Evolutionary conservation across 345 rosid species (phyloP).

Genomic region (Sapria himalayana): DNA sequence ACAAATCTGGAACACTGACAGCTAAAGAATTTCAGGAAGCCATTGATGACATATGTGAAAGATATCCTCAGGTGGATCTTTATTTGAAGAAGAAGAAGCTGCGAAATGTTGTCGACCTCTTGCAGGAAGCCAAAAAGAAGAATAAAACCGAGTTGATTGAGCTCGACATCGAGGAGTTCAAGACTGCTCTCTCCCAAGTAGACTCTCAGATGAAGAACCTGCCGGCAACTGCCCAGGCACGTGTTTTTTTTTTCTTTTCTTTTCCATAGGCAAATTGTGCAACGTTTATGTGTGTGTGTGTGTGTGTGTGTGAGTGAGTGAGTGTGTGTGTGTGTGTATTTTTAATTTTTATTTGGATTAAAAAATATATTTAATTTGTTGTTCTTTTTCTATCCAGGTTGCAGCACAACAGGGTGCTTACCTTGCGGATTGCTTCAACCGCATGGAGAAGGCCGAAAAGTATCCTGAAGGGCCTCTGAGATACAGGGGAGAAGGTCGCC

Average conservation of each 20-base stretch:
- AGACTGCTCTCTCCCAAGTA: slow-evolving; percentile 58
- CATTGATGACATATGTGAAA: slow-evolving; percentile 48
- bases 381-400: slow-evolving; percentile 24
- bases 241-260: no score
- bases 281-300: no score
- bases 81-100: slow-evolving; percentile 59
- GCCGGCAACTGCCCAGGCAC: slow-evolving; percentile 99
- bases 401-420: slow-evolving; percentile 87
- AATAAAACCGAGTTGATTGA: slow-evolving; percentile 38
- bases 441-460: slow-evolving; percentile 68
- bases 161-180: slow-evolving; percentile 63
- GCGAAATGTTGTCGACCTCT: slow-evolving; percentile 39
- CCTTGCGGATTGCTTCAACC: slow-evolving; percentile 86
- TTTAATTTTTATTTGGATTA: neutral
- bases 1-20: slow-evolving; percentile 78
- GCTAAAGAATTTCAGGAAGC: slow-evolving; percentile 64
- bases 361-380: neutral
- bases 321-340: no score
- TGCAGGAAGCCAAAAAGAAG: slow-evolving; percentile 40
- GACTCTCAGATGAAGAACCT: slow-evolving; percentile 82
- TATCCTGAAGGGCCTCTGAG: slow-evolving; percentile 90
- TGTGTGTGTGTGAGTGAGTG: no score
- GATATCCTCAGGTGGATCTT: slow-evolving; percentile 86
- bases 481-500: slow-evolving; percentile 88
- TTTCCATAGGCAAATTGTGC: no score